phyloP scores from a whole-genome alignment of 148 eudicot species.

The Agrostemma githago region DNA sequence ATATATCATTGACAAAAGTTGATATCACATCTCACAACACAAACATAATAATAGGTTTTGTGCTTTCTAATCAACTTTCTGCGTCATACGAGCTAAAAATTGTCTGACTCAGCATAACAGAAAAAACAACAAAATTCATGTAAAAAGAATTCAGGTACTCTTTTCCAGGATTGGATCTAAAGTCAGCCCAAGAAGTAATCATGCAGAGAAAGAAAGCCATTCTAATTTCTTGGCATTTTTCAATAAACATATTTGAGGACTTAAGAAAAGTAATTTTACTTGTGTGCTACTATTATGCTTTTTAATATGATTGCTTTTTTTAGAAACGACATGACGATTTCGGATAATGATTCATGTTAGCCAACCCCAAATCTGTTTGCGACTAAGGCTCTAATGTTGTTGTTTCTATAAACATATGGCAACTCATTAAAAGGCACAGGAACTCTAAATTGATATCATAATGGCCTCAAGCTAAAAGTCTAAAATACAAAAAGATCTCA shows the following conservation, averaged over 20 bases:
- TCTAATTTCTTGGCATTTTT: too few species aligned
- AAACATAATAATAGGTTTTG: background rate
- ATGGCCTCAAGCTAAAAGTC: background rate
- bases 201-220: background rate
- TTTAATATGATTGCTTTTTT: too few species aligned
- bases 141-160: background rate
- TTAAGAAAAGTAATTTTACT: too few species aligned
- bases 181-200: background rate
- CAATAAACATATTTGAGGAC: too few species aligned
- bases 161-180: background rate
- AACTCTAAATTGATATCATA: background rate
- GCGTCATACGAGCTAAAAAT: background rate
- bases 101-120: background rate
- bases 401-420: background rate
- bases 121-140: background rate
- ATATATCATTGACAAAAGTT: background rate
- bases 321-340: too few species aligned
- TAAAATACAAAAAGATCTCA: background rate
- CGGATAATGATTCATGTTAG: too few species aligned
- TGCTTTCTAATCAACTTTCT: constrained; percentile 2
- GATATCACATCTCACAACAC: background rate
- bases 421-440: background rate
- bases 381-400: too few species aligned
- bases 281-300: too few species aligned
- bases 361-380: background rate